phyloP scores from a whole-genome alignment of 768 basidiomycete species.

The Suillus subaureus region DNA sequence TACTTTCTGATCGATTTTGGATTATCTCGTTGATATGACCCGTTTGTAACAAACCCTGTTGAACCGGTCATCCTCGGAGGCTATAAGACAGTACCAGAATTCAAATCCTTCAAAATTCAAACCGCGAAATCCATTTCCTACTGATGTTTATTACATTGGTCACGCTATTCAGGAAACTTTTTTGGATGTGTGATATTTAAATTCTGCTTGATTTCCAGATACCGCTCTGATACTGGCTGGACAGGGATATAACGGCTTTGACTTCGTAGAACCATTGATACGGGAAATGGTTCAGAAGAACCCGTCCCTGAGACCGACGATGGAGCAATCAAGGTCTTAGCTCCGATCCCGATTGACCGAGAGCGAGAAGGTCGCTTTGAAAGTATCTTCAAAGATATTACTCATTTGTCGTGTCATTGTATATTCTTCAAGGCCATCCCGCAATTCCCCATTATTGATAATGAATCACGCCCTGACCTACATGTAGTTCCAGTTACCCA shows the following conservation, averaged over 20 bases:
- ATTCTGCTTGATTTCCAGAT: not conserved
- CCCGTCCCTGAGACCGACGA: conserved; percentile 31
- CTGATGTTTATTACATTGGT: conserved; percentile 36
- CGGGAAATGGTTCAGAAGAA: conserved; percentile 39
- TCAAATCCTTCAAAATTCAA: conserved; percentile 12
- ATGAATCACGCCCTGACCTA: too few relatives aligned
- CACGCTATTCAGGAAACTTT: conserved; percentile 32
- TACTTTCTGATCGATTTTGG: conserved; percentile 30
- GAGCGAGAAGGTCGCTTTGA: too few relatives aligned
- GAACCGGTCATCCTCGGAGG: conserved; percentile 21
- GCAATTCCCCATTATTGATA: too few relatives aligned
- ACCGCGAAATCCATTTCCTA: conserved; percentile 34
- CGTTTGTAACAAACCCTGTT: conserved; percentile 7
- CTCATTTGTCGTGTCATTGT: too few relatives aligned
- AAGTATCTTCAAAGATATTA: too few relatives aligned
- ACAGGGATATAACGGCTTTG: conserved; percentile 9
- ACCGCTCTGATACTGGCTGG: not conserved
- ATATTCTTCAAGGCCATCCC: too few relatives aligned
- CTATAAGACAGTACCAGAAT: conserved; percentile 32
- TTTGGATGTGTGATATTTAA: conserved; percentile 21
- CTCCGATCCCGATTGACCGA: too few relatives aligned
- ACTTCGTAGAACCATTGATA: conserved; percentile 21
- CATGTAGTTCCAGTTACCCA: too few relatives aligned
- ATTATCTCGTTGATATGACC: conserved; percentile 25
- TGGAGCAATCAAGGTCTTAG: too few relatives aligned